Base-by-base conservation (phyloP, 1,139 yeast species). In the Entelexis paramagnoliae region DNA sequence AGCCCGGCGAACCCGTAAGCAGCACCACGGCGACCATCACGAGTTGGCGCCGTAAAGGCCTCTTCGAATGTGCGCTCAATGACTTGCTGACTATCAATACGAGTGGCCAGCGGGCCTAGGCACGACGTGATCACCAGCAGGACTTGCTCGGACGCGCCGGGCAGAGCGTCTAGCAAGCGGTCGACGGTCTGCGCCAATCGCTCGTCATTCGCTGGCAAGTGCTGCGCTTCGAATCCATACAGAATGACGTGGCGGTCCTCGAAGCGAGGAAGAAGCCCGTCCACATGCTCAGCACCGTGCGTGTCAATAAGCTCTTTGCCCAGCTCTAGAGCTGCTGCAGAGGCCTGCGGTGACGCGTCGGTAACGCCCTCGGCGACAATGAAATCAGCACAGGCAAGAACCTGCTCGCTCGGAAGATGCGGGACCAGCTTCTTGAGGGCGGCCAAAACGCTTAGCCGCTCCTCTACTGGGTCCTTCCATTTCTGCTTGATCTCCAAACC, bases 1-100 rank as follows among this genome's bases (percentile, higher is more conserved):
- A 91, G 69, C 57, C 98, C 98, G 10, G 97, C 85, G 60, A 91
- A 76, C 67, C 97, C 98, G 68, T 85, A 88, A 1, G 98, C 97
- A 1, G 96, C 93, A 63, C 98, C 99, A 60, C 91, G 78, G 65
- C 96, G 78, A 16, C 75, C 72, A 0, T 82, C 79, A 2, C 72
- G 68, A 20, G 72, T 70, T 9, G 75, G 74, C 5, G 72, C 72
- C 19, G 56, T 38, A 61, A 83, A 80, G 34, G 89, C 71, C 58
- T 76, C 78, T 4, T 72, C 75, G 62, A 85, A 75, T 50, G 88
- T 69, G 4, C 63, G 59, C 45, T 81, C 83, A 55, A 87, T 68
- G 58, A 83, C 79, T 0, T 68, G 66, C 39, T 74, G 73, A 35
- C 71, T 64, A 33, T 71, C 75, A 68, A 85, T 60, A 80, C 83